A percentile compares a stretch with the other conserved stretches of the same genome.
Evolutionary conservation across 805 yeast genomes (phyloP).

Genomic region (Hanseniaspora taiwanica): DNA sequence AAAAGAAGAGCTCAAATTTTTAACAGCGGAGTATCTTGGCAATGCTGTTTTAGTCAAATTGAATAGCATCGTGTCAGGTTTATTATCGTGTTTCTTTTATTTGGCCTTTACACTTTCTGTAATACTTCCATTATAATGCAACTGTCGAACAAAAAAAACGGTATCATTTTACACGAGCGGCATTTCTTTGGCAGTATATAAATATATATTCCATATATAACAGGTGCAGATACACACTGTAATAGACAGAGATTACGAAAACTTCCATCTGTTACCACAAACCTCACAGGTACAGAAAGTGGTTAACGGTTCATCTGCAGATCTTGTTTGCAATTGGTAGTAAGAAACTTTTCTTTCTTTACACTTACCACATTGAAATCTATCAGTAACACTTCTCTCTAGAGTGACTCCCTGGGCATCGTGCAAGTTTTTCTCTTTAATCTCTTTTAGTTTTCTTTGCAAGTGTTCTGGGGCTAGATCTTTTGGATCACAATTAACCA

Average conservation of each 20-base stretch:
- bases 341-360: conserved; percentile 93
- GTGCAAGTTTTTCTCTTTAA: conserved; percentile 78
- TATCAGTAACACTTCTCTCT: conserved; percentile 88
- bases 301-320: conserved; percentile 97
- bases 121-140: too few relatives aligned
- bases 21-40: not conserved
- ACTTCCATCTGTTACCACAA: conserved; percentile 98
- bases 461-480: conserved; percentile 92
- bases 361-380: conserved; percentile 96
- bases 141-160: not conserved
- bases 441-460: conserved; percentile 70
- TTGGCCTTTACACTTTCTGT: not conserved
- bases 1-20: not conserved
- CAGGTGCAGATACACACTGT: not conserved
- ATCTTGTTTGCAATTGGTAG: conserved; percentile 94
- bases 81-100: not conserved
- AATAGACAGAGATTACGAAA: conserved; percentile 35
- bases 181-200: too few relatives aligned
- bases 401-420: conserved; percentile 97
- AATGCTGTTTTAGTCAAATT: not conserved
- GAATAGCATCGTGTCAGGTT: not conserved
- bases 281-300: conserved; percentile 96
- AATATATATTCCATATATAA: not conserved
- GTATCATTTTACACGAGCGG: too few relatives aligned
- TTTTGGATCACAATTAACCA: conserved; percentile 76